Evolutionary conservation across 1,284 basidiomycete species (phyloP), one percentile per base, ranked within the genome.

Genomic region (Baeospora myosura): DNA sequence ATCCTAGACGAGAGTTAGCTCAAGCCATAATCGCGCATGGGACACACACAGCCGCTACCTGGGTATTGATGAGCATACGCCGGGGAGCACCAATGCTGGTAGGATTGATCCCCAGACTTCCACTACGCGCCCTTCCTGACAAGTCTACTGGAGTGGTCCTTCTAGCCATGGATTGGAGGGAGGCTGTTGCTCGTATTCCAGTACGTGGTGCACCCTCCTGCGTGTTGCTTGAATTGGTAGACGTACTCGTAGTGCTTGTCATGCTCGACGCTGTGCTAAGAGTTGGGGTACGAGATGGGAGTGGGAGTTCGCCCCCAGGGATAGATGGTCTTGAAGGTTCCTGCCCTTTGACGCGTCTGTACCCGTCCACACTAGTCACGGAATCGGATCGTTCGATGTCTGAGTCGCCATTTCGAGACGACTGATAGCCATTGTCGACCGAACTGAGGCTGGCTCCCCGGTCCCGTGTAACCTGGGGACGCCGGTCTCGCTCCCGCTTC

Each of bases 381-480:
- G 56, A 56, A 43, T 72, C 72, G 38, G 69, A 67, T 47, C 69
- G 71, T 46, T 79, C 78, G 20, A 68, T 57, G 55, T 81, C 77
- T 21, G 72, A 75, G 51, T 79, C 77, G 38, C 65, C 63, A 20
- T 59, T 54, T 29, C 60, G 56, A 17, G 63, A 54, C 34, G 61
- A 58, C 42, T 66, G 63, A 45, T 65, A 58, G 34, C 68, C 66
- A 41, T 68, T 67, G 14, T 59, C 56, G 43, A 57, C 56, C 12
- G 74, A 70, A 53, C 70, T 73, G 51, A 77, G 52, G 52, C 78
- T 83, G 40, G 66, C 65, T 22, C 76, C 76, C 39, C 76, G 73
- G 46, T 65, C 66, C 40, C 75, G 71, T 43, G 65, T 50, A 53
- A 63, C 54, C 50, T 65, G 58, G 45, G 59, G 51, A 40, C 58